These are phyloP conservation scores for Caloboletus firmus DNA, from an alignment of 1,284 basidiomycete genomes.

Conservation along the genomic window DNA sequence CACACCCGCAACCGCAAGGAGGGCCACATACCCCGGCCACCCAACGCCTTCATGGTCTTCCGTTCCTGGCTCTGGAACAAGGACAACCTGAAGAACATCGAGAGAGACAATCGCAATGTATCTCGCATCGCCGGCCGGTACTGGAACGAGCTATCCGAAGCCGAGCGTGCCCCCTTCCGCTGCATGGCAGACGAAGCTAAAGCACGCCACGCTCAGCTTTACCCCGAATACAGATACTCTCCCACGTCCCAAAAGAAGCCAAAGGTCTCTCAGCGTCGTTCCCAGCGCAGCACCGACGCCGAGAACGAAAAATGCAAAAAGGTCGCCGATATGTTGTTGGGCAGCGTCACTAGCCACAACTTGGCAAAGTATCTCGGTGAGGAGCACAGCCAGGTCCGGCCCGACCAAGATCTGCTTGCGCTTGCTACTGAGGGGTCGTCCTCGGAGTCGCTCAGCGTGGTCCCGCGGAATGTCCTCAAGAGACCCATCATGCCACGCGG, in stretches of 20 bases:
- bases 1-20: slow-evolving; percentile 44
- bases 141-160: slow-evolving; percentile 42
- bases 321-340: slow-evolving; percentile 44
- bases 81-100: slow-evolving; percentile 43
- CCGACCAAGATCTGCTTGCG: not conserved
- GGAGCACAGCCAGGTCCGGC: not conserved
- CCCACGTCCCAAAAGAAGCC: slow-evolving; percentile 38
- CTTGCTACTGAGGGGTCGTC: not conserved
- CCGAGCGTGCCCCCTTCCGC: slow-evolving; percentile 42
- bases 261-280: slow-evolving; percentile 27
- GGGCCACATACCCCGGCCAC: slow-evolving; percentile 67
- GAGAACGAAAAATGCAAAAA: slow-evolving; percentile 43
- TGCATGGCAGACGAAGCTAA: slow-evolving; percentile 48
- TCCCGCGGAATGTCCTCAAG: slow-evolving; percentile 6
- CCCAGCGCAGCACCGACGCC: slow-evolving; percentile 29
- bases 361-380: slow-evolving; percentile 26
- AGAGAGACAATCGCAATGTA: slow-evolving; percentile 51
- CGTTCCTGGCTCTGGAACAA: slow-evolving; percentile 66
- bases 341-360: slow-evolving; percentile 41
- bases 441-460: not conserved
- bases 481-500: slow-evolving; percentile 1
- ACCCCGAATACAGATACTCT: slow-evolving; percentile 59
- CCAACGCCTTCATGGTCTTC: slow-evolving; percentile 85
- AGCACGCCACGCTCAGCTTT: slow-evolving; percentile 46
- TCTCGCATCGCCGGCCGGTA: slow-evolving; percentile 48